Evolutionary conservation across 2,329 filamentous ascomycete species (phyloP), one percentile per base, ranked within the genome.

Genomic region (Penicillium sp.): DNA sequence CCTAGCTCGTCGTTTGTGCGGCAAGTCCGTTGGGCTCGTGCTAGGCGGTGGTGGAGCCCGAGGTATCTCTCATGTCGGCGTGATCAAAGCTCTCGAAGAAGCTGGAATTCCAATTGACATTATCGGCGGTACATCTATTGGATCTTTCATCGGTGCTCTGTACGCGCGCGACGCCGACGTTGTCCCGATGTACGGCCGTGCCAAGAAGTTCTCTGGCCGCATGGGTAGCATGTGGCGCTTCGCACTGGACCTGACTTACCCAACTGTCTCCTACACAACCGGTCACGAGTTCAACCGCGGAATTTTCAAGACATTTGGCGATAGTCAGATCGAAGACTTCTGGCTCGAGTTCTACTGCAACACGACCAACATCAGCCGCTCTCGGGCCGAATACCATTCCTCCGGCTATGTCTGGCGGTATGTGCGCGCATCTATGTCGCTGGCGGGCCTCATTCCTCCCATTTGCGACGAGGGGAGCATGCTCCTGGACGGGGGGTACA

Each of bases 161-260:
- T 99, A 99, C 69, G 94, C 95, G 1, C 89, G 92, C 50, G 94
- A 99, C 68, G 94, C 92, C 9, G 95, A 99, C 66, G 86, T 96
- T 1, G 92, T 99, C 4, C 94, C 94, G 11, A 96, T 97, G 82
- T 96, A 95, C 64, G 94, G 94, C 0, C 83, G 95, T 41, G 91
- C 91, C 13, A 99, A 99, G 81, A 96, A 96, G 69, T 99, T 99
- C 70, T 84, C 94, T 0, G 92, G 94, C 4, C 88, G 95, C n/a
- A 99, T 99, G 95, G 90, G 90, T 40, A 97, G 92, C 72, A 90
- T 97, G 75, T 99, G 94, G 94, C 85, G 94, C n/a, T 96, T 99
- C 69, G 92, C 92, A 1, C 79, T 99, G 2, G 94, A 99, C 67
- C 74, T 99, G 63, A 99, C 94, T 0, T 99, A 99, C 69, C 94